These are phyloP conservation scores for Paramarasmius palmivorus DNA, from an alignment of 1,284 basidiomycete genomes.

Conservation along the genomic window DNA sequence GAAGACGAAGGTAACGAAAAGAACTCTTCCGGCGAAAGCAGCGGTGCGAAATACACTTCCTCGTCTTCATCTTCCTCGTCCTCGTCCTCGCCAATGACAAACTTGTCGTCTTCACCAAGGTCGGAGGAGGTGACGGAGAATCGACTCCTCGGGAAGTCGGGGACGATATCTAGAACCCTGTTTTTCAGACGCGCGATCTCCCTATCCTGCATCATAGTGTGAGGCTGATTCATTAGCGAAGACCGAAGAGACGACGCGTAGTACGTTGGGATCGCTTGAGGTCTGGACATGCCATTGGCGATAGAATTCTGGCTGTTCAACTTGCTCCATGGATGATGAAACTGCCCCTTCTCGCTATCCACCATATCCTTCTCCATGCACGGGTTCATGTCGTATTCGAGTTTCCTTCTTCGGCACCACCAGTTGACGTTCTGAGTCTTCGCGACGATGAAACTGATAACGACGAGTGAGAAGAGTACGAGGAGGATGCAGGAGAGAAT, in stretches of 20 bases:
- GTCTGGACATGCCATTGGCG: too few relatives aligned
- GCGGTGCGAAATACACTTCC: conserved; percentile 15
- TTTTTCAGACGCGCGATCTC: conserved; percentile 6
- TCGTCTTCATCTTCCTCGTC: background rate
- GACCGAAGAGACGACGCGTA: too few relatives aligned
- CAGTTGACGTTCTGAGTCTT: background rate
- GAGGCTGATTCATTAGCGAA: background rate
- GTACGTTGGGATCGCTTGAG: too few relatives aligned
- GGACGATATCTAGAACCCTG: conserved; percentile 3
- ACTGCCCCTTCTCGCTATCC: too few relatives aligned
- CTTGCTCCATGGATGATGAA: background rate
- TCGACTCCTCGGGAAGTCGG: conserved; percentile 8
- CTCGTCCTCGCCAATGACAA: background rate
- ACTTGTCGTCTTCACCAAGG: background rate
- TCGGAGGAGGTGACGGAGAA: conserved; percentile 4
- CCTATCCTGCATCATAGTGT: background rate
- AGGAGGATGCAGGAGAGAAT: background rate
- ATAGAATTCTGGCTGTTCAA: background rate
- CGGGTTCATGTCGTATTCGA: background rate
- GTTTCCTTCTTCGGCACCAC: background rate
- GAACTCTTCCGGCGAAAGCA: conserved; percentile 44
- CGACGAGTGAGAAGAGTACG: background rate
- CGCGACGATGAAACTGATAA: background rate
- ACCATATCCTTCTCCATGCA: conserved; percentile 4
- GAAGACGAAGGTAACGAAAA: conserved; percentile 12